Evolutionary conservation across 78 protist genomes (phyloP), one percentile per base, ranked within the genome.

Genomic region (Blattamonas nauphoetae): DNA sequence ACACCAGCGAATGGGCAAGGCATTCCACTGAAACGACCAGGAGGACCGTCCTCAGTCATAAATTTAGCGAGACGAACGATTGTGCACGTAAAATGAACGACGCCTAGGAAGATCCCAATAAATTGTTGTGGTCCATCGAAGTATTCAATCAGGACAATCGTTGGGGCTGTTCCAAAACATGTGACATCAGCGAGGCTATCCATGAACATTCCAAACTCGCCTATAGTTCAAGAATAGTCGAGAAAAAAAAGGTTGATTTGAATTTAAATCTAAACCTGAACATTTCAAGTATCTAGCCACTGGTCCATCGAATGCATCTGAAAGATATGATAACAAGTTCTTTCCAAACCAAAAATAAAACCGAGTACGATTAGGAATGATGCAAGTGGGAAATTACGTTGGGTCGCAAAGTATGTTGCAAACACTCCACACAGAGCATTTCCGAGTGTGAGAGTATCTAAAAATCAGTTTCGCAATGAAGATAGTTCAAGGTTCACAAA

Each of bases 231-330:
- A n/a, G n/a, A n/a, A n/a, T n/a, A n/a, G n/a, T n/a, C n/a, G n/a
- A n/a, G n/a, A n/a, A n/a, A n/a, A n/a, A n/a, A n/a, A n/a, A n/a
- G n/a, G n/a, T n/a, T n/a, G n/a, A n/a, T n/a, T n/a, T n/a, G n/a
- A n/a, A n/a, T n/a, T n/a, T n/a, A n/a, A n/a, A n/a, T n/a, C n/a
- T n/a, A n/a, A n/a, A n/a, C 71, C 71, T 11, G 38, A 29, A 55
- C 71, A 55, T 55, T 55, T 55, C 71, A 55, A 55, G 21, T 55
- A 21, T 11, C 71, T 11, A 11, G 71, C 71, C 11, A 21, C 71
- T 55, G 71, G 71, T 55, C 71, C 71, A 55, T 55, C 71, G 21
- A 55, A 55, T 55, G 71, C 71, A 55, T 55, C 71, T 55, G 71
- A 55, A 55, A 29, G 21, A 55, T 55, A 55, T 29, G 38, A 55